Conservation (phyloP, 176 grass and related monocot species). For the Puya raimondii region DNA sequence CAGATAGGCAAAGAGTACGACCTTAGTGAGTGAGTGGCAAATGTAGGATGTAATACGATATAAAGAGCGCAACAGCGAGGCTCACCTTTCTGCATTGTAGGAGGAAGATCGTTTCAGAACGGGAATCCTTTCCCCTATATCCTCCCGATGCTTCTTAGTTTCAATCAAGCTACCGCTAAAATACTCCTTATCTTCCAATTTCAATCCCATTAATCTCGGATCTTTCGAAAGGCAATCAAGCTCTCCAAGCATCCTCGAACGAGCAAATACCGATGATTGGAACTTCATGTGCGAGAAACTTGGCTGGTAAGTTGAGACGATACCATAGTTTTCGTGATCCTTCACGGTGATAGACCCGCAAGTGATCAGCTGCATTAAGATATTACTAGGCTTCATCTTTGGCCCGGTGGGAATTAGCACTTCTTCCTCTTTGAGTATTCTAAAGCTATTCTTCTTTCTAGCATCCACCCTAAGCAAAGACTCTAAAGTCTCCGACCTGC, state of each 20-base stretch:
- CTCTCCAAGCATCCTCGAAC: conserved; percentile 58
- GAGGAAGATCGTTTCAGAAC: conserved; percentile 81
- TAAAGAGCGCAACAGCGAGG: not conserved
- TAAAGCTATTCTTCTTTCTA: conserved; percentile 26
- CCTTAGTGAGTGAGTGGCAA: not conserved
- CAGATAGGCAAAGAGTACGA: not conserved
- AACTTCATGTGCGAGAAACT: conserved; percentile 59
- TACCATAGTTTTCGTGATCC: conserved; percentile 38
- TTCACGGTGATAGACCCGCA: conserved; percentile 82
- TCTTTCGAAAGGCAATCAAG: conserved; percentile 57
- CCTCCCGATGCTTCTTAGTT: conserved; percentile 51
- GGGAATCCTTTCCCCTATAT: conserved; percentile 38
- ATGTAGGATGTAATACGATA: conserved; percentile 4
- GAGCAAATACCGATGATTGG: conserved; percentile 45
- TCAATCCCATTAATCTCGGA: conserved; percentile 34
- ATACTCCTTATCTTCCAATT: conserved; percentile 78
- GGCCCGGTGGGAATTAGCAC: conserved; percentile 45
- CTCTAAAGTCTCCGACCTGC: conserved; percentile 71
- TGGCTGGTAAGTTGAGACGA: conserved; percentile 56
- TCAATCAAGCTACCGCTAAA: conserved; percentile 89
- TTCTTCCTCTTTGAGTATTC: conserved; percentile 68
- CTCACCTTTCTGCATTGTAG: conserved; percentile 79
- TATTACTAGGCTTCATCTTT: conserved; percentile 49
- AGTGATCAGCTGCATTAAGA: conserved; percentile 84
- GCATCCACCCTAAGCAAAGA: conserved; percentile 65